Conservation (phyloP, 2,329 filamentous ascomycete genomes). For the Zymoseptoria tritici region DNA sequence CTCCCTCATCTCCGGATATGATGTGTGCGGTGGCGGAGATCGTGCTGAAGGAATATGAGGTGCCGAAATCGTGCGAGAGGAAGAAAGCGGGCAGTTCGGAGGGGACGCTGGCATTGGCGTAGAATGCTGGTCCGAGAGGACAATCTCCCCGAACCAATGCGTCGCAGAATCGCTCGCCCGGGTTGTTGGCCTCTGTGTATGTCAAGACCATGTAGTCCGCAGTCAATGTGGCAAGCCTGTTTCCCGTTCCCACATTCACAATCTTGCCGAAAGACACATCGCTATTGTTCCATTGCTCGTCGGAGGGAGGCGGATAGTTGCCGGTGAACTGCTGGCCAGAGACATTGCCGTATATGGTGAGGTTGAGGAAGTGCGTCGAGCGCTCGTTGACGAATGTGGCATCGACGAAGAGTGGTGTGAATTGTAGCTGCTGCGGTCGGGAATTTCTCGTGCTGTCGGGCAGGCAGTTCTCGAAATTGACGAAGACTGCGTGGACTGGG, state of each 20-base stretch:
- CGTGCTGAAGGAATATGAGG: slow-evolving; percentile 80
- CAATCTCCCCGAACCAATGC: slow-evolving; percentile 53
- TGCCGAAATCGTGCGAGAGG: slow-evolving; percentile 64
- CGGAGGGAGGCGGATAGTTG: slow-evolving; percentile 53
- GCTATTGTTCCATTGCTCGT: slow-evolving; percentile 55
- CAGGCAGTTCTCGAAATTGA: slow-evolving; percentile 83
- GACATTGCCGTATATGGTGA: slow-evolving; percentile 88
- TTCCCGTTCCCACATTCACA: slow-evolving; percentile 53
- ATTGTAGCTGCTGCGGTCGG: slow-evolving; percentile 61
- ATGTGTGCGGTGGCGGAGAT: slow-evolving; percentile 67
- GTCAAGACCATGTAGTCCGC: slow-evolving; percentile 66
- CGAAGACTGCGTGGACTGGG: slow-evolving; percentile 54
- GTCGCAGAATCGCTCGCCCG: slow-evolving; percentile 58
- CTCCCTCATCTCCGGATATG: slow-evolving; percentile 61
- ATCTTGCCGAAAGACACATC: slow-evolving; percentile 70
- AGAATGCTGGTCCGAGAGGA: slow-evolving; percentile 68
- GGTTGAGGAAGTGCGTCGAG: slow-evolving; percentile 57
- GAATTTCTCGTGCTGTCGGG: slow-evolving; percentile 50
- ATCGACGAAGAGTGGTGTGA: slow-evolving; percentile 66
- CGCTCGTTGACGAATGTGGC: slow-evolving; percentile 55
- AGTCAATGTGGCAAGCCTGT: slow-evolving; percentile 65
- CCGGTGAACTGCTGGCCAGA: slow-evolving; percentile 58
- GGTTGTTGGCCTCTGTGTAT: slow-evolving; percentile 59
- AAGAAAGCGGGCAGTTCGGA: slow-evolving; percentile 62
- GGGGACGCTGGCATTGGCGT: slow-evolving; percentile 46